Evolutionary conservation across 192 early-diverging fungal species (phyloP).

Genomic region (Pilaira anomala): DNA sequence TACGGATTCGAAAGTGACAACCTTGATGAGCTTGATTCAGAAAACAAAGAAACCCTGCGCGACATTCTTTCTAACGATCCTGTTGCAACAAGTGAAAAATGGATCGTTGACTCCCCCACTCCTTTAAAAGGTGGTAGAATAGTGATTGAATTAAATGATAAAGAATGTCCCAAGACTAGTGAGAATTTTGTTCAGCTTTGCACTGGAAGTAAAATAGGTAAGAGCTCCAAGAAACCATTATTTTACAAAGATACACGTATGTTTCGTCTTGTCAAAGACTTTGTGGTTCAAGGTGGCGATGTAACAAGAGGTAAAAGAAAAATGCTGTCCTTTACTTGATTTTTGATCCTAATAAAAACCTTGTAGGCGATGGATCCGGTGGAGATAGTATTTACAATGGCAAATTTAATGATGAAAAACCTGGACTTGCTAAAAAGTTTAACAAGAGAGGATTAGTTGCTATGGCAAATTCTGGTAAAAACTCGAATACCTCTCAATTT

Average conservation of each 20-base stretch:
- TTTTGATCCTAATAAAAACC: background rate
- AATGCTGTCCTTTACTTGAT: background rate
- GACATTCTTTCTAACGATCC: constrained; percentile 32
- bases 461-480: constrained; percentile 62
- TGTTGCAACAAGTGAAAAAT: constrained; percentile 4
- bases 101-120: constrained; percentile 15
- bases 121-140: constrained; percentile 29
- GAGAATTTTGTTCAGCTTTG: constrained; percentile 39
- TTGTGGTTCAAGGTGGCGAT: constrained; percentile 44
- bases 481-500: constrained; percentile 66
- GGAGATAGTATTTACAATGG: constrained; percentile 57
- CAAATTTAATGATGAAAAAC: constrained; percentile 58
- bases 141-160: constrained; percentile 25
- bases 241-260: constrained; percentile 28
- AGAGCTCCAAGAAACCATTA: constrained; percentile 37
- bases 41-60: constrained; percentile 33
- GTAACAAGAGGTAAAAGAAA: constrained; percentile 36
- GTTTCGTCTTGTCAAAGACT: constrained; percentile 36
- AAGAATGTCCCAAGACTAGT: constrained; percentile 37
- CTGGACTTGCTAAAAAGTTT: constrained; percentile 31
- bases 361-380: constrained; percentile 43
- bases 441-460: constrained; percentile 26
- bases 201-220: constrained; percentile 34
- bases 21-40: background rate
- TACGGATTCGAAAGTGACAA: constrained; percentile 29